A percentile compares a stretch with the other conserved stretches of the same genome.
Conservation (phyloP, 345 rosid species). For the Hypericum androsaemum region DNA sequence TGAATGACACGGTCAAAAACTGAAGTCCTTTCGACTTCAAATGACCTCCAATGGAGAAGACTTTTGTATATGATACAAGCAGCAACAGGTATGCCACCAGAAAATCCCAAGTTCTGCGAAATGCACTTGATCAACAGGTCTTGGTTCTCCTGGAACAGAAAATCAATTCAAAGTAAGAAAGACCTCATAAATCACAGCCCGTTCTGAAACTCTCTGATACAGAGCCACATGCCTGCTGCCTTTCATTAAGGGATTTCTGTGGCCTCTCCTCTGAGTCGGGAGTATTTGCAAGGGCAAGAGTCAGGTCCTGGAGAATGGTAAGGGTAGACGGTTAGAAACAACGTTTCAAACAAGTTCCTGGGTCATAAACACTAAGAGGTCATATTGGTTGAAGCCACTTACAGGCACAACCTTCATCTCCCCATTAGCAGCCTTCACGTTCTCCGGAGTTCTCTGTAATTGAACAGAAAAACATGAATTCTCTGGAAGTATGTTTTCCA, state of each 20-base stretch:
- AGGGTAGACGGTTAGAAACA: conserved; percentile 11
- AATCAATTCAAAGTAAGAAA: conserved; percentile 5
- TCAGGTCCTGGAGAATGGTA: conserved; percentile 43
- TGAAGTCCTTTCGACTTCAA: conserved; percentile 91
- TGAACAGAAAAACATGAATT: conserved; percentile 19
- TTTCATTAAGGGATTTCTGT: conserved; percentile 89
- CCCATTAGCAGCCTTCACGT: conserved; percentile 62
- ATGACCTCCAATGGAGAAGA: conserved; percentile 97
- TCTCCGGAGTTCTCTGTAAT: conserved; percentile 84
- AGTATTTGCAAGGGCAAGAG: conserved; percentile 36
- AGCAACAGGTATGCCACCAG: conserved; percentile 84
- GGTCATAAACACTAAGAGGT: not conserved
- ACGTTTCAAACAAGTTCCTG: conserved; percentile 9
- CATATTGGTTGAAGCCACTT: conserved; percentile 14
- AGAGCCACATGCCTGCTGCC: conserved; percentile 65
- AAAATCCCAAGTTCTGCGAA: conserved; percentile 84
- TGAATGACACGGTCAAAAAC: conserved; percentile 96
- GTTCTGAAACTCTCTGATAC: not conserved
- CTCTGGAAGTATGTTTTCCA: conserved; percentile 11
- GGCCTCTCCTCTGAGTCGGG: conserved; percentile 98
- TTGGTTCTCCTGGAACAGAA: conserved; percentile 70
- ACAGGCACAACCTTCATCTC: conserved; percentile 53
- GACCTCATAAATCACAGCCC: not conserved
- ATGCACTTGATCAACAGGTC: conserved; percentile 83
- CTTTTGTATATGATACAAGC: conserved; percentile 91